Base-by-base conservation (phyloP, 2,329 filamentous ascomycete genomes). In the Clathrospora elynae region DNA sequence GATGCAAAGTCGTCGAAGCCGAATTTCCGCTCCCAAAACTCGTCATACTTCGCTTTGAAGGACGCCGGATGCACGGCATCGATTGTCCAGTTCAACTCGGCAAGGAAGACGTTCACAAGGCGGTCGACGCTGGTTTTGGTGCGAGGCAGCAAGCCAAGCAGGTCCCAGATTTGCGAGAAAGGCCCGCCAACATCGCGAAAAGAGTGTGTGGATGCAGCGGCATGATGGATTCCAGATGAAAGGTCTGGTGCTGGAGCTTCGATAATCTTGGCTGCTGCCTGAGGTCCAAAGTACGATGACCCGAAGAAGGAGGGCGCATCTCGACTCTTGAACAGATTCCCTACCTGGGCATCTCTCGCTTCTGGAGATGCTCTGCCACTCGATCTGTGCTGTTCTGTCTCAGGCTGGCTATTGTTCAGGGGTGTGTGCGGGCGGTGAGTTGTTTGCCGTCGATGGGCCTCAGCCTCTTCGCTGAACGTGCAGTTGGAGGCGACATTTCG, bases 91-190 rank as follows among this genome's bases (percentile, higher is more conserved):
- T 71, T 73, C 5, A 73, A 57, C 39, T 74, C 64, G 0, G 57
- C 46, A 5, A 73, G 36, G 34, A 73, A 73, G 13, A 51, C 50
- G 7, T 67, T 52, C 2, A 66, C 62, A 11, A 74, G 51, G 3
- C 62, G 55, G 29, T 73, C 71, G 1, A 71, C 71, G 0, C 62
- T 65, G 1, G 62, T 52, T 46, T 71, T 72, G 20, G 65, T 66
- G 1, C 71, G 63, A 2, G 72, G 72, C 5, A 74, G 46, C 1
- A 67, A 46, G 0, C 72, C 72, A 4, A 74, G 55, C 1, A 74
- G 50, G 32, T 74, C 72, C 72, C 72, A 74, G 9, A 73, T 67
- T 28, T 72, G 71, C 3, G 67, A 71, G 47, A 65, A 59, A 5
- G 52, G 63, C 4, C 57, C 64, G 23, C 50, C 58, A 33, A 62